Base-by-base conservation (phyloP, 1,139 yeast species). In the Nakaseomyces nivariensis region DNA sequence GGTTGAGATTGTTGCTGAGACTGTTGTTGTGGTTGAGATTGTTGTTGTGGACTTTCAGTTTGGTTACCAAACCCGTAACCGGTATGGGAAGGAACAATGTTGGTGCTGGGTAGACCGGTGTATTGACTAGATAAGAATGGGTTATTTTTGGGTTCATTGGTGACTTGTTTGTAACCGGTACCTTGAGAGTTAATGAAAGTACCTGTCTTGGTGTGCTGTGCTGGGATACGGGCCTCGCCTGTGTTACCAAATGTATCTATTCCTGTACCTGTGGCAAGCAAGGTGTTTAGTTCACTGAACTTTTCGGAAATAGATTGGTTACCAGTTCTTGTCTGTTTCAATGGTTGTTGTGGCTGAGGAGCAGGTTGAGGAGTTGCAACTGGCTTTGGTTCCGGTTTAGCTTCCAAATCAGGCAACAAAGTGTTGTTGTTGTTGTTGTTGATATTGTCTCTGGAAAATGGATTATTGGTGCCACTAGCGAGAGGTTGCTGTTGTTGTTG, bases 221-320 rank as follows among this genome's bases (percentile, higher is more conserved):
- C 94, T 6, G 97, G 95, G 52, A 90, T 78, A 70, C 96, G 81
- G 25, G 82, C 68, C 24, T 83, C 85, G 48, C 97, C 97, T 6
- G 87, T 83, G 67, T 90, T 90, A 67, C 97, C 97, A 67, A 86
- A 90, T 0, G 97, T 89, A 67, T 90, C 97, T 51, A 88, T 73
- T 17, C 96, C 97, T 1, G 95, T 86, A 32, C 96, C 96, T 50
- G 82, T 80, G n/a, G 92, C 85, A 56, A 89, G 74, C 52, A 89
- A 72, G 52, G 78, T 76, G 68, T 89, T 88, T 61, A 89, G 76
- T 56, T 86, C 92, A 10, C 88, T 70, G 74, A 78, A 67, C 68
- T 79, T 74, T 62, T 83, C 72, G 50, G 70, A 70, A 59, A 74
- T 70, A 49, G 62, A 64, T 52, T 72, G 74, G 31, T 70, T 69